These are phyloP conservation scores for Telfairia occidentalis DNA, from an alignment of 331 rosid genomes.

Conservation along the genomic window DNA sequence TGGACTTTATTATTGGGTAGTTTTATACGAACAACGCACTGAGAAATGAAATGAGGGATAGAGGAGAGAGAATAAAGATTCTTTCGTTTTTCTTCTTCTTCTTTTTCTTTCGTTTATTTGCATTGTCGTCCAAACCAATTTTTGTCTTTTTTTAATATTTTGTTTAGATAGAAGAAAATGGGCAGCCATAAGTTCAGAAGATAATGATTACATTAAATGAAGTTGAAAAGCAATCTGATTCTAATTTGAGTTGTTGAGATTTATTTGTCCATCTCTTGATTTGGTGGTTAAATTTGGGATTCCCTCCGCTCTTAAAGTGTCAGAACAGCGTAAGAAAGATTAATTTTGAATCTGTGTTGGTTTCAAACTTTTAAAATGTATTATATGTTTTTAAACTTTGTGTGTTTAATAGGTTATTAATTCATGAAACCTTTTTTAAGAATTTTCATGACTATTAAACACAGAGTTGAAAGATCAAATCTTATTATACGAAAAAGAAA, in stretches of 20 bases:
- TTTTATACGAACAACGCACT: background rate
- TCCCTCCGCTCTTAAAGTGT: too few relatives aligned
- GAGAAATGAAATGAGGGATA: background rate
- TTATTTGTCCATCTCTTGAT: background rate
- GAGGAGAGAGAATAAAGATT: conserved; percentile 2
- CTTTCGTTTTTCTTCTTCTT: background rate
- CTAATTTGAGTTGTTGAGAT: background rate
- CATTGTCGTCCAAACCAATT: background rate
- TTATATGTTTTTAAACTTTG: too few relatives aligned
- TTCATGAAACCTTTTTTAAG: too few relatives aligned
- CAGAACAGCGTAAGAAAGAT: too few relatives aligned
- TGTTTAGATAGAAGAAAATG: background rate
- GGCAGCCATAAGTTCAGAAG: background rate
- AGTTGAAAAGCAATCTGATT: background rate
- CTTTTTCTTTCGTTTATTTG: background rate
- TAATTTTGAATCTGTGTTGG: too few relatives aligned
- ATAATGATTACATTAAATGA: background rate
- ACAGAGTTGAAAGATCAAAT: too few relatives aligned
- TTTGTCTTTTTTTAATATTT: background rate
- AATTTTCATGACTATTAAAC: too few relatives aligned
- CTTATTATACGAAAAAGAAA: too few relatives aligned
- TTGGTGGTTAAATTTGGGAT: too few relatives aligned
- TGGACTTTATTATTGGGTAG: conserved; percentile 3
- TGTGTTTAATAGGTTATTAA: too few relatives aligned
- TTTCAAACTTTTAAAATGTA: too few relatives aligned